These are phyloP conservation scores for Venturia nashicola DNA, from an alignment of 2,329 filamentous ascomycete species.

Conservation along the genomic window DNA sequence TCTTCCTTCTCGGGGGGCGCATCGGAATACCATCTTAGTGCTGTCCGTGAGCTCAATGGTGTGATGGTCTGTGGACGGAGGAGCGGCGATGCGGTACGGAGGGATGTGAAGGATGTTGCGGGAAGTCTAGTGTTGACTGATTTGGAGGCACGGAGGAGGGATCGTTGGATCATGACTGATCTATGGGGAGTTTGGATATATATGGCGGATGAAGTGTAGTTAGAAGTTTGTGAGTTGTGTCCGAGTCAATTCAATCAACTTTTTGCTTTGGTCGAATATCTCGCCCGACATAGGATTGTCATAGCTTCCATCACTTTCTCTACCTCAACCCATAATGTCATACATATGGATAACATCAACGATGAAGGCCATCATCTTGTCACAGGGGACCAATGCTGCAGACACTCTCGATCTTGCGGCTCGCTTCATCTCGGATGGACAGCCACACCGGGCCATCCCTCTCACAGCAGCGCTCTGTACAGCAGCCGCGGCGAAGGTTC, in stretches of 20 bases:
- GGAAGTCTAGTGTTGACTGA: constrained; percentile 25
- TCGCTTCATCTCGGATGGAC: constrained; percentile 31
- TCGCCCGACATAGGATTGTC: neutral
- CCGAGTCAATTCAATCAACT: neutral
- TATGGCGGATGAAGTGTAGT: neutral
- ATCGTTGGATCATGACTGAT: constrained; percentile 37
- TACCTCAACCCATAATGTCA: neutral
- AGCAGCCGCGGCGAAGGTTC: constrained; percentile 26
- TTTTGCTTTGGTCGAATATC: neutral
- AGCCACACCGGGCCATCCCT: constrained; percentile 32
- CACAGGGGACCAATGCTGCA: constrained; percentile 23
- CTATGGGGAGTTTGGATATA: neutral
- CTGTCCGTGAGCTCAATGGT: constrained; percentile 1
- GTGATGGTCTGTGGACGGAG: neutral
- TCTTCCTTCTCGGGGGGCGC: constrained; percentile 25
- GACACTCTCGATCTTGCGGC: constrained; percentile 27
- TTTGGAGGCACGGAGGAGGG: constrained; percentile 35
- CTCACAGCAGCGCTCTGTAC: constrained; percentile 30
- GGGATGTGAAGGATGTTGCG: constrained; percentile 26
- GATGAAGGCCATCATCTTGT: constrained; percentile 17
- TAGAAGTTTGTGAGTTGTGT: neutral
- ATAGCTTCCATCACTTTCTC: neutral
- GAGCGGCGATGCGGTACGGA: constrained; percentile 15
- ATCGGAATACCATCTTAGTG: constrained; percentile 26
- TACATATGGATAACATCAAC: neutral